Evolutionary conservation across 371 early-diverging fungal genomes (phyloP).

Genomic region (Thermomucor indicae-seudaticae): DNA sequence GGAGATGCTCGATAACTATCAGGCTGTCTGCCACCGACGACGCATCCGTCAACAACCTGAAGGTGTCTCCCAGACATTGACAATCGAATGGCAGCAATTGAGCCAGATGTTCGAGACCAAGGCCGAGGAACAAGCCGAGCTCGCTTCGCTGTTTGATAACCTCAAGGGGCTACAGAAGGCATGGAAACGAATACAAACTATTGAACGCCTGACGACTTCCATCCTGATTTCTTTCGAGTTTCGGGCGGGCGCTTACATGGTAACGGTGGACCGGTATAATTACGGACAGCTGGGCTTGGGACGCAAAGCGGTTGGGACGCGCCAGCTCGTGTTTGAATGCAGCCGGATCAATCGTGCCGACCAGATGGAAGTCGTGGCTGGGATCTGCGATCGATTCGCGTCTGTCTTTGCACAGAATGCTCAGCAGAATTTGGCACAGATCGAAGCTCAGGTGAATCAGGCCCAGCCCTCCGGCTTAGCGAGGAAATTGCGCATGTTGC

Average conservation of each 20-base stretch:
- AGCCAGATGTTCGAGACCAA: constrained; percentile 23
- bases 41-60: constrained; percentile 8
- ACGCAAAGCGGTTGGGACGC: constrained; percentile 10
- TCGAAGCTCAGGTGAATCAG: constrained; percentile 11
- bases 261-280: constrained; percentile 19
- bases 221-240: constrained; percentile 12
- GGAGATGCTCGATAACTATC: constrained; percentile 17
- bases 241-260: constrained; percentile 14
- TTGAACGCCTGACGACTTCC: constrained; percentile 16
- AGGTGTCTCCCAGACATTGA: constrained; percentile 9
- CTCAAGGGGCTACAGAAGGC: constrained; percentile 9
- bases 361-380: constrained; percentile 15
- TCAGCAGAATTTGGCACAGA: constrained; percentile 22
- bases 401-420: constrained; percentile 26
- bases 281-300: constrained; percentile 19
- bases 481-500: constrained; percentile 5
- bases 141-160: constrained; percentile 7
- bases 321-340: constrained; percentile 24
- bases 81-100: constrained; percentile 27
- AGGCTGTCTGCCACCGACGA: constrained; percentile 13
- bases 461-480: constrained; percentile 8
- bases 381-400: constrained; percentile 18
- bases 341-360: constrained; percentile 7
- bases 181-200: constrained; percentile 16
- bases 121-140: constrained; percentile 18